These are phyloP conservation scores for Colletotrichum shisoi DNA, from an alignment of 2,329 filamentous ascomycete species.

Conservation along the genomic window DNA sequence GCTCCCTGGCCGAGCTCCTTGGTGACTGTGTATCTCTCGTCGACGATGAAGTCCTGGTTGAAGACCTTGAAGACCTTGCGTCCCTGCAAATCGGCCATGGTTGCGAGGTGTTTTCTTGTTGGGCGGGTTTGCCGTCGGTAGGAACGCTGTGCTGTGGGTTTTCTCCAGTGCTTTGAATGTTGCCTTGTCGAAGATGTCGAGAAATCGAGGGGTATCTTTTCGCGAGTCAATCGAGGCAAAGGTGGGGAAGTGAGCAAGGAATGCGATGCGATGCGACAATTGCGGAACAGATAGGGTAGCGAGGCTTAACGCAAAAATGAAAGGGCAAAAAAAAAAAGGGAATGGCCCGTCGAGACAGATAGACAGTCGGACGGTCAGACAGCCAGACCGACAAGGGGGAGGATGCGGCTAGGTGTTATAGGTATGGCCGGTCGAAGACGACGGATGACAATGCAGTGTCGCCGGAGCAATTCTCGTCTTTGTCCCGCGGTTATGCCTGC, in stretches of 20 bases:
- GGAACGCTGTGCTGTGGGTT: conserved; percentile 15
- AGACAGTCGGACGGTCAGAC: background rate
- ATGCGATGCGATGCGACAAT: conserved; percentile 39
- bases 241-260: conserved; percentile 39
- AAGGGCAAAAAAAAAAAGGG: conserved; percentile 12
- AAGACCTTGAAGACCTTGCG: conserved; percentile 99
- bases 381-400: conserved; percentile 8
- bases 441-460: conserved; percentile 18
- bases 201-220: conserved; percentile 39
- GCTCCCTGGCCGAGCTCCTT: conserved; percentile 98
- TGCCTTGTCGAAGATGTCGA: conserved; percentile 22
- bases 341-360: conserved; percentile 18
- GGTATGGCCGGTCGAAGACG: conserved; percentile 2
- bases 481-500: conserved; percentile 5
- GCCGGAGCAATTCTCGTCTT: conserved; percentile 26
- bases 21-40: conserved; percentile 97
- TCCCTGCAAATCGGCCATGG: conserved; percentile 55
- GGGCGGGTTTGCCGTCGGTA: conserved; percentile 18
- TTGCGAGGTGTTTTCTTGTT: conserved; percentile 27
- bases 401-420: conserved; percentile 20
- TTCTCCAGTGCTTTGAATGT: conserved; percentile 5
- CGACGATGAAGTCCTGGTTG: conserved; percentile 98
- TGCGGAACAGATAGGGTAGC: conserved; percentile 38
- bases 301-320: conserved; percentile 17
- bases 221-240: conserved; percentile 36